Evolutionary conservation across 805 yeast genomes (phyloP), one percentile per base, ranked within the genome.

Genomic region (Lachancea meyersii): DNA sequence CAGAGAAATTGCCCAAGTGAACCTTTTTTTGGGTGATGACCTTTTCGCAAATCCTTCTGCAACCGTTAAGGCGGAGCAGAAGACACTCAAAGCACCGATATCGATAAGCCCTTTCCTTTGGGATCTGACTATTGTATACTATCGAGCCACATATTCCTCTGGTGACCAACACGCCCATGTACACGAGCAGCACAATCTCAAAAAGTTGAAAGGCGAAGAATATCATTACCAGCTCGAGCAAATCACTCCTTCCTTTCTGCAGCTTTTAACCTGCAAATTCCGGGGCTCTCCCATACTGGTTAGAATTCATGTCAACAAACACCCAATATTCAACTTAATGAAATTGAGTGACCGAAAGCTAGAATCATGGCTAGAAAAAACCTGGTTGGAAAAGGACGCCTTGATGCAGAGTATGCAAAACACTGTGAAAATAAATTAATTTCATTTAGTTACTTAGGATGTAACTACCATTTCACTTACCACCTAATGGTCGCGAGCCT

Each of bases 361-460:
- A 30, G 88, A 85, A 49, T 77, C 75, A 58, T 88, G 93, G 85
- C 61, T 88, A 6, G 96, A 88, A 57, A 66, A 66, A 31, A 65
- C 69, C 26, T 88, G 96, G 96, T 61, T 63, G 7, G 76, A 73
- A 30, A 86, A 86, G 55, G 96, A 88, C 55, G 67, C 57, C 42
- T 47, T 69, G 38, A 65, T 78, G 21, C 63, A 63, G 3, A 61
- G 63, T 35, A 61, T 73, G 48, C 65, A 70, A 46, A 57, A 49
- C 22, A 63, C 64, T 24, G 53, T 66, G 20, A 58, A 51, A 41
- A 47, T 52, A 40, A 35, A 31, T 52, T 36, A 41, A 39, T 17
- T 39, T 24, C 14, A 13, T 6, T 7, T 10, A 30, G 13, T 17
- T 31, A 17, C 30, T 4, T 19, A 11, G 8, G 11, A 38, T 31